Percentiles rank a stretch among this genome's conserved stretches.
These are phyloP conservation scores for Penicillium silybi DNA, from an alignment of 495 filamentous ascomycete species.

Conservation along the genomic window DNA sequence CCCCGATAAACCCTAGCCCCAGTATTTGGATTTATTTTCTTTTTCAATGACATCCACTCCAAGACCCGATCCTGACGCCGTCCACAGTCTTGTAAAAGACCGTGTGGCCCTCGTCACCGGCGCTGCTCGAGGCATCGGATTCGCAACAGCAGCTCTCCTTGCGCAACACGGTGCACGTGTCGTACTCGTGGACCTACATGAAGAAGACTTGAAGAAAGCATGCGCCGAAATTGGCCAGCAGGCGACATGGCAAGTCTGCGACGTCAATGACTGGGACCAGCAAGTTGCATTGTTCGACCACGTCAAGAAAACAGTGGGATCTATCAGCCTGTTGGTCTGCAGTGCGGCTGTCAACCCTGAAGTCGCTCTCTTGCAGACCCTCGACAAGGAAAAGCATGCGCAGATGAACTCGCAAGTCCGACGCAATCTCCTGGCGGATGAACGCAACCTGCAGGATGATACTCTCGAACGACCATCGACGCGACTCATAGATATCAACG, in stretches of 20 bases:
- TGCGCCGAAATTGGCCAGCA: constrained; percentile 9
- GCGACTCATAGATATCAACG: constrained; percentile 12
- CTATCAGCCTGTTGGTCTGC: constrained; percentile 15
- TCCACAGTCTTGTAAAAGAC: neutral
- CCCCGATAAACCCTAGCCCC: neutral
- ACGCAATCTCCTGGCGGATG: constrained; percentile 16
- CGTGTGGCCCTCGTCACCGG: constrained; percentile 33
- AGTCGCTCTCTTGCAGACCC: constrained; percentile 9
- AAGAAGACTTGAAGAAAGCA: constrained; percentile 17
- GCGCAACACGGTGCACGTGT: constrained; percentile 30
- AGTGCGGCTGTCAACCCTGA: constrained; percentile 23
- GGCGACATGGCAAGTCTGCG: constrained; percentile 16
- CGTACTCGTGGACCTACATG: constrained; percentile 34
- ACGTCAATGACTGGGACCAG: constrained; percentile 20
- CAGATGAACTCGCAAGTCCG: constrained; percentile 13
- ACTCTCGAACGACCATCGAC: constrained; percentile 7
- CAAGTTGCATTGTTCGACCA: constrained; percentile 14
- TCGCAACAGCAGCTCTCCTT: constrained; percentile 26
- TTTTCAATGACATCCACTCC: constrained; percentile 11
- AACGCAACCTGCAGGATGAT: neutral
- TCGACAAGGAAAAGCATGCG: constrained; percentile 1
- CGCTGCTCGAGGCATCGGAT: constrained; percentile 33
- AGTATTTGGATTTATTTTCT: neutral
- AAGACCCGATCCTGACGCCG: constrained; percentile 5
- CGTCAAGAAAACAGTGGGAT: constrained; percentile 11